Evolutionary conservation across 164 flowering plant species (phyloP).

Genomic region (Magnolia changhungtana): DNA sequence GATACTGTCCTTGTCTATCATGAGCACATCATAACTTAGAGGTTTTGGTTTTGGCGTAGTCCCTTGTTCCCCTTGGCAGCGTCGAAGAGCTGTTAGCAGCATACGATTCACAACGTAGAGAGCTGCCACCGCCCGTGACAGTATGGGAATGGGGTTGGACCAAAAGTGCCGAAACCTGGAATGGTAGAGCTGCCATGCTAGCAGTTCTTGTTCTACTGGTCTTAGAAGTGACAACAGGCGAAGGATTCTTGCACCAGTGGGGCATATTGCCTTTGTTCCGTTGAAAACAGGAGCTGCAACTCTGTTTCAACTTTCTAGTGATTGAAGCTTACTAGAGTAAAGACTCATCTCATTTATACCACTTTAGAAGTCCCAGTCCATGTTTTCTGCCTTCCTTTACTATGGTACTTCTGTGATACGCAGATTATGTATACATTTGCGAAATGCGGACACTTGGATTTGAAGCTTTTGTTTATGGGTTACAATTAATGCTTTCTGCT

Average conservation of each 20-base stretch:
- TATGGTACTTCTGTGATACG: no score
- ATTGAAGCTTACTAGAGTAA: not conserved
- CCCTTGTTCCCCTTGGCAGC: slow-evolving; percentile 92
- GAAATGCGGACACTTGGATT: no score
- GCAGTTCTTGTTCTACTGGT: slow-evolving; percentile 78
- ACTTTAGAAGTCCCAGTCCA: no score
- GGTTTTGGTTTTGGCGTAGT: slow-evolving; percentile 42
- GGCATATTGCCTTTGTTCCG: slow-evolving; percentile 66
- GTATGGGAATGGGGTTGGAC: slow-evolving; percentile 99
- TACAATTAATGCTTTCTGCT: no score
- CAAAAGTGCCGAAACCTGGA: slow-evolving; percentile 98
- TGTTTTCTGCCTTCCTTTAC: no score
- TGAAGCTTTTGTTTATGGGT: no score
- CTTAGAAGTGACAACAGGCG: slow-evolving; percentile 80
- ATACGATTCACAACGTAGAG: slow-evolving; percentile 91
- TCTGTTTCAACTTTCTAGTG: not conserved
- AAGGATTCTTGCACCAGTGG: slow-evolving; percentile 91
- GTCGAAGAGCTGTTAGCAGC: slow-evolving; percentile 90
- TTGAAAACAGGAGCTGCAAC: slow-evolving; percentile 29
- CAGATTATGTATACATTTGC: no score
- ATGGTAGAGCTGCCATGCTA: slow-evolving; percentile 96
- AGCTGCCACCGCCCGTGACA: slow-evolving; percentile 82
- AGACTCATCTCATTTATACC: no score
- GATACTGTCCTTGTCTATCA: not conserved
- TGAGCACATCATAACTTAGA: not conserved